Evolutionary conservation across 371 early-diverging fungal species (phyloP), one percentile per base, ranked within the genome.

Genomic region (Encephalitozoon intestinalis): DNA sequence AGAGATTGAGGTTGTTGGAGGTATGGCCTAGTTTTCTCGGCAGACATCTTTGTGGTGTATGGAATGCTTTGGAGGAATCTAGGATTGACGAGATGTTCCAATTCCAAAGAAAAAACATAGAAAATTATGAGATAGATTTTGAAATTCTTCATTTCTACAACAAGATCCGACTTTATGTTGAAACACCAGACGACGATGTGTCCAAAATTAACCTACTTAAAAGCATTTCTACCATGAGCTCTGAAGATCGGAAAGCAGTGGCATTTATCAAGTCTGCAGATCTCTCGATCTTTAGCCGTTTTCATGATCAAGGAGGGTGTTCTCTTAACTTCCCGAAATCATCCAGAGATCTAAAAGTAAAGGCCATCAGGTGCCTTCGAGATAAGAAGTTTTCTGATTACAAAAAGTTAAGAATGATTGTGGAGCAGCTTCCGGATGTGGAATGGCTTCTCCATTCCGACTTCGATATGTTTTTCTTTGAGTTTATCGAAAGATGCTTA

Each of bases 381-480:
- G 37, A n/a, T 21, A 58, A 31, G 58, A 58, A 58, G 37, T 34
- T 58, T 34, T n/a, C 34, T 15, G 58, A 34, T 0, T 58, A 58
- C 21, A 37, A 34, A 11, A 30, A 18, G 28, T 15, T 58, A 18
- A 58, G 15, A 15, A 34, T 6, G 34, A 34, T 58, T 28, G 30
- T 21, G 0, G 37, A 58, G 5, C 4, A 18, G 7, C 31, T 58
- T 34, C 7, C 58, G 6, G 28, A 18, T 0, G 58, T 58, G 11
- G 3, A 4, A 18, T 71, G 44, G 34, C n/a, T 6, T 4, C 26
- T 40, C 4, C 25, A 11, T 6, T 3, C 43, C 7, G 34, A 64
- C 2, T 73, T 73, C 30, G 74, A 66, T 52, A 4, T 8, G 3
- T 46, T 40, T 41, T 73, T 41, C 52, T 64, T 73, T 25, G 30